These are phyloP conservation scores for Crotalaria pallida DNA, from an alignment of 306 rosid species.

Conservation along the genomic window DNA sequence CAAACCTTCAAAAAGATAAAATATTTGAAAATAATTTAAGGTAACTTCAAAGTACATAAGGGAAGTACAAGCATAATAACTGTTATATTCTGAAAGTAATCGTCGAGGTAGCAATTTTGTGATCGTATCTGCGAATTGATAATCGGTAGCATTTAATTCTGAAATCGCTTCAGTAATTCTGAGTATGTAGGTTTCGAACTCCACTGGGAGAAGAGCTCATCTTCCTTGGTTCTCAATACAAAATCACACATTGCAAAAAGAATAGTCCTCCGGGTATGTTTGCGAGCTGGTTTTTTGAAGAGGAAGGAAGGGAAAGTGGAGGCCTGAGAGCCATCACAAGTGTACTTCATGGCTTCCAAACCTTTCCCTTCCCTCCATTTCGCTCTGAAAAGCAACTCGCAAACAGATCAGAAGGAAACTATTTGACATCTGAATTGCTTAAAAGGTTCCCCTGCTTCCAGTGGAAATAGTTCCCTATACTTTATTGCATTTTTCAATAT, in stretches of 20 bases:
- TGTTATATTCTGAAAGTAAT: background rate
- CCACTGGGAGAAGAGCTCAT: background rate
- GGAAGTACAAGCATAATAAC: background rate
- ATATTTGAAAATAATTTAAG: too few species aligned
- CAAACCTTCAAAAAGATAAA: background rate
- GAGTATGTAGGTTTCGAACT: background rate
- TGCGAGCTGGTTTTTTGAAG: too few species aligned
- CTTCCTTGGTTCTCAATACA: background rate
- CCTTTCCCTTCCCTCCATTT: too few species aligned
- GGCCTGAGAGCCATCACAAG: too few species aligned
- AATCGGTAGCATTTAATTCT: background rate
- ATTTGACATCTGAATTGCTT: background rate
- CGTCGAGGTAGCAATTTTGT: background rate
- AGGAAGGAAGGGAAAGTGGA: too few species aligned
- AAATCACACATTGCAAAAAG: background rate
- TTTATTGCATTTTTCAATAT: background rate
- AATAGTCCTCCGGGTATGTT: too few species aligned
- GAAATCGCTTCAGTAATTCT: background rate
- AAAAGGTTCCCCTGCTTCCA: background rate
- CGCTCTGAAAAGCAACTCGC: too few species aligned
- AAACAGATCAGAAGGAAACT: too few species aligned
- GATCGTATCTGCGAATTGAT: background rate
- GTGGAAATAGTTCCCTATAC: too few species aligned
- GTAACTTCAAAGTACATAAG: background rate
- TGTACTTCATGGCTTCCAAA: too few species aligned